Evolutionary conservation across 495 filamentous ascomycete species (phyloP).

Genomic region (Penicillium coffeae): DNA sequence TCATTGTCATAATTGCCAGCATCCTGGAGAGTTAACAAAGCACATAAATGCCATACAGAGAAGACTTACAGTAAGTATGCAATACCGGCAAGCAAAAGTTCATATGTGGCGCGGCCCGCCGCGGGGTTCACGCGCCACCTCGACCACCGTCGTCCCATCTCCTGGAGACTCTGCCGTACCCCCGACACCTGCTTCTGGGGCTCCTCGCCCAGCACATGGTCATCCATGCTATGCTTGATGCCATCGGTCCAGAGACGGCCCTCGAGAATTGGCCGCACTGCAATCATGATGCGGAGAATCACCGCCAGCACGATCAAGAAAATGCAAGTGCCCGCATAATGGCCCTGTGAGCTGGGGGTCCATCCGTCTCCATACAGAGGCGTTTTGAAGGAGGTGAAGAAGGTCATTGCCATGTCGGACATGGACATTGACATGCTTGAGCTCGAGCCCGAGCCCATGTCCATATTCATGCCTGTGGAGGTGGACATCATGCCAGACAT

Average conservation of each 20-base stretch:
- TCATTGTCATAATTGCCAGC: conserved; percentile 98
- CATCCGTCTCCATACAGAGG: conserved; percentile 71
- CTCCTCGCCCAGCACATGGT: conserved; percentile 4
- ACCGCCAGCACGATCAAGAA: conserved; percentile 74
- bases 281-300: conserved; percentile 64
- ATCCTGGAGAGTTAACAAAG: conserved; percentile 55
- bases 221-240: conserved; percentile 6
- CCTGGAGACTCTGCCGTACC: conserved; percentile 8
- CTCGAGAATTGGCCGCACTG: conserved; percentile 57
- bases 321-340: conserved; percentile 82
- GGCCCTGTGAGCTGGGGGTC: conserved; percentile 62
- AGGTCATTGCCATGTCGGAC: conserved; percentile 9
- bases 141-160: conserved; percentile 21
- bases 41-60: conserved; percentile 11
- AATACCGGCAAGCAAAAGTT: conserved; percentile 54
- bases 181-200: conserved; percentile 7
- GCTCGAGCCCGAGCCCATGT: conserved; percentile 14
- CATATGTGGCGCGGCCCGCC: conserved; percentile 46
- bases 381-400: conserved; percentile 53
- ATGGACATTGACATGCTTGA: background rate
- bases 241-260: conserved; percentile 26
- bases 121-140: conserved; percentile 27
- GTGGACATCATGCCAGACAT: conserved; percentile 15
- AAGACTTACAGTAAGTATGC: conserved; percentile 82
- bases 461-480: conserved; percentile 13